Base-by-base conservation (phyloP, 176 grass and related monocot genomes). In the Rhynchospora pubera region DNA sequence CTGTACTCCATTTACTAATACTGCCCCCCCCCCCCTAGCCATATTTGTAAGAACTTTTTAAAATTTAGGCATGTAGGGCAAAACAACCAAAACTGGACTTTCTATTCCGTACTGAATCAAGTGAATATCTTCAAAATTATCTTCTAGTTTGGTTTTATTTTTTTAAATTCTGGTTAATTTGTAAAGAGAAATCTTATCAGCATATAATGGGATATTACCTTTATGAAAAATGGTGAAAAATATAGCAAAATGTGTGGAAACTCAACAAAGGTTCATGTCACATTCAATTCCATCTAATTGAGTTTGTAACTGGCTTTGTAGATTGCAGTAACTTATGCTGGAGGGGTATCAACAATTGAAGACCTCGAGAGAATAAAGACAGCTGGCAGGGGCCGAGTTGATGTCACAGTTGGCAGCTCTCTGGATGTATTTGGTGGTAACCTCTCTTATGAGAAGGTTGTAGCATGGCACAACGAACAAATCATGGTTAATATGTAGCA, bases 281-380 rank as follows among this genome's bases (percentile, higher is more conserved):
- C 43, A 48, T 46, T 51, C 52, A 11, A 53, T 10, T 52, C 4
- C 47, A 52, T 10, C 71, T 75, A 75, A 75, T 75, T 6, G 4
- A 62, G 59, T 62, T 23, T 51, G 12, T 75, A 12, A 52, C 47
- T 53, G 47, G 22, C 47, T 82, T 12, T 86, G 57, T 86, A 98
- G 90, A 98, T 95, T 72, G 84, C 92, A 0, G 87, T 89, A 32
- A 95, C 96, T 85, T 98, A 94, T 70, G 92, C 92, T 44, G 90
- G 92, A 48, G 92, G 92, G 5, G 95, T 98, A 24, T 90, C 96
- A 19, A 94, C 71, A 57, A 93, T 98, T 76, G 89, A 89, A 9
- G 89, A 98, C 64, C 87, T 98, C 7, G 92, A 98, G 82, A 85
- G 74, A 85, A 98, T 98, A 90, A 98, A 91, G 79, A 88, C 80